phyloP scores from a whole-genome alignment of 2,329 filamentous ascomycete genomes.

The Orbilia quercus region DNA sequence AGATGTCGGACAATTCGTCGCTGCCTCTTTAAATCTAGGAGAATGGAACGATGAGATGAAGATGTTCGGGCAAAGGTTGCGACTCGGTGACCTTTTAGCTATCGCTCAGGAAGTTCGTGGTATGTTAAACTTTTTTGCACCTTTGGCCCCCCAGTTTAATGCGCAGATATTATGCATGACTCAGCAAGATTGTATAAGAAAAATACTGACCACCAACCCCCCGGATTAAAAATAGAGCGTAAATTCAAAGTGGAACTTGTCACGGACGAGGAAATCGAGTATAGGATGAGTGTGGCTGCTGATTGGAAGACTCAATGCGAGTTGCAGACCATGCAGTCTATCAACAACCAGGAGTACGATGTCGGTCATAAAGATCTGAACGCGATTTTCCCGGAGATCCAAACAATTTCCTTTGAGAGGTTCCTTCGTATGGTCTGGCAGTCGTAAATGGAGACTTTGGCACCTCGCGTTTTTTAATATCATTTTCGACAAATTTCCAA shows the following conservation, averaged over 20 bases:
- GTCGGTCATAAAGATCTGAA: slow-evolving; percentile 43
- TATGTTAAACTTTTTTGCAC: slow-evolving; percentile 54
- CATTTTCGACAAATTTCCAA: no score
- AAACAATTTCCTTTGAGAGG: slow-evolving; percentile 20
- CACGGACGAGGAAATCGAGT: slow-evolving; percentile 46
- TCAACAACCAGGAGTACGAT: slow-evolving; percentile 46
- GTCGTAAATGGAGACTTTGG: not conserved
- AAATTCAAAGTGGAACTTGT: slow-evolving; percentile 38
- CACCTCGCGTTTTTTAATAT: no score
- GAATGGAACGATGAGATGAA: slow-evolving; percentile 58
- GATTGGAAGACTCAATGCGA: slow-evolving; percentile 41
- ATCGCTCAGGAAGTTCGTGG: slow-evolving; percentile 57
- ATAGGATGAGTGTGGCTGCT: slow-evolving; percentile 22
- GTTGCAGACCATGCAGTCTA: slow-evolving; percentile 49
- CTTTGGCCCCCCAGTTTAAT: slow-evolving; percentile 51
- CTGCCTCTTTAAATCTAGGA: slow-evolving; percentile 55
- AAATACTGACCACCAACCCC: slow-evolving; percentile 33
- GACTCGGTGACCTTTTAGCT: slow-evolving; percentile 55
- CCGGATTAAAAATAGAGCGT: slow-evolving; percentile 39
- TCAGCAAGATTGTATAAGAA: slow-evolving; percentile 23
- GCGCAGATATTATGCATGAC: no score
- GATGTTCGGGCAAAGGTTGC: slow-evolving; percentile 58
- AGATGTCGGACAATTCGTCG: slow-evolving; percentile 58
- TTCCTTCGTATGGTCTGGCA: slow-evolving; percentile 40
- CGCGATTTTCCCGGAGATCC: slow-evolving; percentile 41